Evolutionary conservation across 192 early-diverging fungal genomes (phyloP).

Genomic region (Entomortierella lignicola): DNA sequence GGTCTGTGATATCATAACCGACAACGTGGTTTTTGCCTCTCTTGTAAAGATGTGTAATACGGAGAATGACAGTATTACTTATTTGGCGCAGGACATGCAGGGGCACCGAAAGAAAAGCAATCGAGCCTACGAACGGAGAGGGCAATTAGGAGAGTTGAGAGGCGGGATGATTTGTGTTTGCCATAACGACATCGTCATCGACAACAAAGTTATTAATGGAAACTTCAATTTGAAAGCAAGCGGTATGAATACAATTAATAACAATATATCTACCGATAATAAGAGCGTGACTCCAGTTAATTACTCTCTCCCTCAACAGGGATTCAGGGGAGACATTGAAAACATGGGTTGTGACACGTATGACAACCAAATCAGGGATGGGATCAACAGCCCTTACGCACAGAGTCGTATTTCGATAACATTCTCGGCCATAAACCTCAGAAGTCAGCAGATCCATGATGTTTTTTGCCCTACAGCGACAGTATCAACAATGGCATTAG

Average conservation of each 20-base stretch:
- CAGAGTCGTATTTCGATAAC: constrained; percentile 3
- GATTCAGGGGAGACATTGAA: no score
- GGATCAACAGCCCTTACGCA: neutral
- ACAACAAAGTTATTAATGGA: neutral
- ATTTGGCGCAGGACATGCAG: constrained; percentile 2
- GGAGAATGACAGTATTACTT: neutral
- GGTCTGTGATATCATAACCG: neutral
- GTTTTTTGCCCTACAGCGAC: neutral
- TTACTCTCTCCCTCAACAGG: no score
- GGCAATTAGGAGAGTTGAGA: no score
- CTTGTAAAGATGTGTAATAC: neutral
- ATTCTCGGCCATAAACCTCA: neutral
- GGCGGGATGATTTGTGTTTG: neutral
- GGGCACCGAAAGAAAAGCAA: no score
- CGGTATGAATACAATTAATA: neutral
- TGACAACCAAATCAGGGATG: constrained; percentile 1
- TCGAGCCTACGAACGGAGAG: no score
- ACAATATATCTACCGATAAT: neutral
- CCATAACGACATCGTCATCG: neutral
- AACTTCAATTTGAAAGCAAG: neutral
- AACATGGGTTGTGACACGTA: constrained; percentile 8
- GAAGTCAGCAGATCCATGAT: constrained; percentile 6
- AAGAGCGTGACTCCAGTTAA: neutral
- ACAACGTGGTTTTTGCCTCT: constrained; percentile 5
- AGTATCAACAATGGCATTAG: neutral